Conservation (phyloP, 139 green algal species). For the Dunaliella primolecta region DNA sequence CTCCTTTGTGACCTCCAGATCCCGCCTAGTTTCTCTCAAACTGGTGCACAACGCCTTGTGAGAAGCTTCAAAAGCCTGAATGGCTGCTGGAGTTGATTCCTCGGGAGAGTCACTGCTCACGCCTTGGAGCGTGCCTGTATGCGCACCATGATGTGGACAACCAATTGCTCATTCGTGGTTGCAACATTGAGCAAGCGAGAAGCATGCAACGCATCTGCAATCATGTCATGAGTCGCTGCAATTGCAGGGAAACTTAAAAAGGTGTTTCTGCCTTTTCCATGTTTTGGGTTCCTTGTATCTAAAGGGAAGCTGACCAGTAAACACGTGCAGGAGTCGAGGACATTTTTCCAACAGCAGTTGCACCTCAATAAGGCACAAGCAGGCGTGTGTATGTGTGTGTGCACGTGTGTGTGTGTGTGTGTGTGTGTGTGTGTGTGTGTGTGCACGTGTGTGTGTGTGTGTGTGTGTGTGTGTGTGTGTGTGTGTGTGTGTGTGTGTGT, state of each 20-base stretch:
- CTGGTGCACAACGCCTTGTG: too few relatives aligned
- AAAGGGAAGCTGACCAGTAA: too few relatives aligned
- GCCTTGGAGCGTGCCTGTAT: too few relatives aligned
- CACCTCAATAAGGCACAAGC: not conserved
- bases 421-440: constrained; percentile 11
- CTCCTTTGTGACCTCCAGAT: not conserved
- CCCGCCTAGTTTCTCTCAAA: not conserved
- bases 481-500: too few relatives aligned
- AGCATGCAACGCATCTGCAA: not conserved
- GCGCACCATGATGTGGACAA: too few relatives aligned
- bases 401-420: not conserved
- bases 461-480: constrained; percentile 2
- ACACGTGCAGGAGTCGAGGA: too few relatives aligned
- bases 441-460: not conserved
- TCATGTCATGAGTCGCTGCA: too few relatives aligned
- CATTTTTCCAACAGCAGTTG: too few relatives aligned
- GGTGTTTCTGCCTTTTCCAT: not conserved
- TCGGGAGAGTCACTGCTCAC: too few relatives aligned
- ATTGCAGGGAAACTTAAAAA: not conserved
- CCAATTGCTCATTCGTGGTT: too few relatives aligned
- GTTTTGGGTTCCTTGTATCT: not conserved
- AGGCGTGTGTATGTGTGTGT: not conserved
- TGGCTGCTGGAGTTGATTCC: too few relatives aligned
- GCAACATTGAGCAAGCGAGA: not conserved
- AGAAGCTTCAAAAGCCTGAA: too few relatives aligned